These are phyloP conservation scores for Rubus idaeus DNA, from an alignment of 306 rosid species.

Conservation along the genomic window DNA sequence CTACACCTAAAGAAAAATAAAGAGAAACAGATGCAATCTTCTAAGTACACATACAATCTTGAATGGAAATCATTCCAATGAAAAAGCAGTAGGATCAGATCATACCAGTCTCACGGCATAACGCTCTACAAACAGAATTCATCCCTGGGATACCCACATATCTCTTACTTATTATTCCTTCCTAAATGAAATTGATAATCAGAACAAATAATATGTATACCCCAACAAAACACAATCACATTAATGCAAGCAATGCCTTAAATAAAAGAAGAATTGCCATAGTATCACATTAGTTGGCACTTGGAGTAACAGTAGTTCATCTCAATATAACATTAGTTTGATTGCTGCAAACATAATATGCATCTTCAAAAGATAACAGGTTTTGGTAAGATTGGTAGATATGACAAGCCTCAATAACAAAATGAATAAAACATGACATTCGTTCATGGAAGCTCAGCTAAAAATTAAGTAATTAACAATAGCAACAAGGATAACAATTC, in stretches of 20 bases:
- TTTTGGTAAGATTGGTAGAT: neutral
- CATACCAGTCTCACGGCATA: conserved; percentile 72
- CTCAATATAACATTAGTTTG: neutral
- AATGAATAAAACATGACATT: neutral
- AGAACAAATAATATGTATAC: conserved; percentile 26
- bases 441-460: neutral
- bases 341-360: neutral
- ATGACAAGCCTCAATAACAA: neutral
- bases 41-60: conserved; percentile 24
- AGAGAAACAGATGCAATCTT: conserved; percentile 16
- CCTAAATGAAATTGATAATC: conserved; percentile 54
- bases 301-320: neutral
- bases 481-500: neutral
- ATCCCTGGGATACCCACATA: conserved; percentile 96
- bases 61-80: conserved; percentile 16
- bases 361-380: neutral
- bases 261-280: neutral
- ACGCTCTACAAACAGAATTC: conserved; percentile 87
- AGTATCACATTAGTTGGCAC: neutral
- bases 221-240: conserved; percentile 17
- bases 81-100: conserved; percentile 22
- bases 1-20: conserved; percentile 55
- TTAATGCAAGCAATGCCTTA: neutral
- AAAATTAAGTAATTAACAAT: neutral
- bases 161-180: conserved; percentile 49